Conservation (phyloP, 371 early-diverging fungal species). For the Basidiobolus meristosporus region DNA sequence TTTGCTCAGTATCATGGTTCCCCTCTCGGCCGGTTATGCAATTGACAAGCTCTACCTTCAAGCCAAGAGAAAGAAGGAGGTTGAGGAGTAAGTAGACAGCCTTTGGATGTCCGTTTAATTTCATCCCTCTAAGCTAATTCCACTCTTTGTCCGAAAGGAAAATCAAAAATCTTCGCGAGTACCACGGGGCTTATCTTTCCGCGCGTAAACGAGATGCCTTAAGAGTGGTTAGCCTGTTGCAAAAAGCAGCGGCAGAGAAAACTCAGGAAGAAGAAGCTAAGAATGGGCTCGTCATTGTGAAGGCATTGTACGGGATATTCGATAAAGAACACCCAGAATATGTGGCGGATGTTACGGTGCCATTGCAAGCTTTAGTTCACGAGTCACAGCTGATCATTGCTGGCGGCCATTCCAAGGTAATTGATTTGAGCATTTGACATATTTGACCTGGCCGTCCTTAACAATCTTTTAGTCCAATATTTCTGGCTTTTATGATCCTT, state of each 20-base stretch:
- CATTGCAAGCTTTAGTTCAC: constrained; percentile 66
- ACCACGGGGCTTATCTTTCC: constrained; percentile 52
- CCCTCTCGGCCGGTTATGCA: constrained; percentile 32
- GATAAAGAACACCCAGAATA: constrained; percentile 10
- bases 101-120: not conserved
- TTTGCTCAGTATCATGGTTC: constrained; percentile 40
- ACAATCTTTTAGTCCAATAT: not conserved
- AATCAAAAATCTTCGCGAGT: constrained; percentile 45
- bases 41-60: constrained; percentile 44
- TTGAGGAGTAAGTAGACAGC: constrained; percentile 26
- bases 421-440: too few species aligned
- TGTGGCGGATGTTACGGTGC: constrained; percentile 66
- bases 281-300: constrained; percentile 59
- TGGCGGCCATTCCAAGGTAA: constrained; percentile 70
- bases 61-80: constrained; percentile 38
- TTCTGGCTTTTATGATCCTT: constrained; percentile 87
- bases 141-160: constrained; percentile 16
- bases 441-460: too few species aligned
- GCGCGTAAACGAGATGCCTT: constrained; percentile 57
- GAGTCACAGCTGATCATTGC: constrained; percentile 74
- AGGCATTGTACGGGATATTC: constrained; percentile 75
- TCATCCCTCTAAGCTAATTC: not conserved
- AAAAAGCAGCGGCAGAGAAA: constrained; percentile 44
- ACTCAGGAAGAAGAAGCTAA: constrained; percentile 38
- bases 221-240: constrained; percentile 53